Percentiles rank a stretch among this genome's conserved stretches.
Evolutionary conservation across 108 stramenopile species (phyloP).

Genomic region (Nitzschia inconspicua): DNA sequence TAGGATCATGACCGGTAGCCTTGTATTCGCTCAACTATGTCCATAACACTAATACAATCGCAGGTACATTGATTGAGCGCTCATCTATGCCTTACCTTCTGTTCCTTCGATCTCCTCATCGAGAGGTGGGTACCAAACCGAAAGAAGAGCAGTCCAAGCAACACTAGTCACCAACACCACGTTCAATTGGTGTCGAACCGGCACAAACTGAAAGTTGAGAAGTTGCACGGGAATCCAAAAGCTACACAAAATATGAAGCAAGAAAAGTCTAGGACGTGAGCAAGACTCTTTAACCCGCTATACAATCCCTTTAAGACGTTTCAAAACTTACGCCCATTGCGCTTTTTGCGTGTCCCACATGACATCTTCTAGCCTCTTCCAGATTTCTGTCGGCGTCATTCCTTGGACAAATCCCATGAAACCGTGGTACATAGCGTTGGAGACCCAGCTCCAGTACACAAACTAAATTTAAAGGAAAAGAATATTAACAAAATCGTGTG

Average conservation of each 20-base stretch:
- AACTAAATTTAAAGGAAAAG: conserved; percentile 31
- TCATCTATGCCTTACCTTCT: no score
- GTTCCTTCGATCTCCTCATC: no score
- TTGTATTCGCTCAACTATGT: no score
- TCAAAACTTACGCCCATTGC: conserved; percentile 10
- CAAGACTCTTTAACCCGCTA: background rate
- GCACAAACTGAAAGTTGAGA: conserved; percentile 70
- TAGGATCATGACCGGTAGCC: no score
- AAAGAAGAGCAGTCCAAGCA: conserved; percentile 79
- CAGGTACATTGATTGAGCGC: no score
- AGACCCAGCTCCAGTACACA: conserved; percentile 82
- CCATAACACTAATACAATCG: no score
- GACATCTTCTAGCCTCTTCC: conserved; percentile 59
- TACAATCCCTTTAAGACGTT: background rate
- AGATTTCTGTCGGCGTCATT: conserved; percentile 33
- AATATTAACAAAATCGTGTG: background rate
- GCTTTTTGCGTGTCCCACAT: conserved; percentile 65
- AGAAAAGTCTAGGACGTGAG: background rate
- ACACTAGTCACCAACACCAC: conserved; percentile 72
- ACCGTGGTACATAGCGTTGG: conserved; percentile 72
- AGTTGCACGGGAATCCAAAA: conserved; percentile 75
- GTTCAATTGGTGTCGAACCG: conserved; percentile 77
- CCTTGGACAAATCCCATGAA: conserved; percentile 84
- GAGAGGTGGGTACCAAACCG: conserved; percentile 75
- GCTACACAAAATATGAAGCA: conserved; percentile 17